Percentiles rank a stretch among this genome's conserved stretches.
Evolutionary conservation across 768 basidiomycete species (phyloP).

Genomic region (Leccinum olivaceopallidum): DNA sequence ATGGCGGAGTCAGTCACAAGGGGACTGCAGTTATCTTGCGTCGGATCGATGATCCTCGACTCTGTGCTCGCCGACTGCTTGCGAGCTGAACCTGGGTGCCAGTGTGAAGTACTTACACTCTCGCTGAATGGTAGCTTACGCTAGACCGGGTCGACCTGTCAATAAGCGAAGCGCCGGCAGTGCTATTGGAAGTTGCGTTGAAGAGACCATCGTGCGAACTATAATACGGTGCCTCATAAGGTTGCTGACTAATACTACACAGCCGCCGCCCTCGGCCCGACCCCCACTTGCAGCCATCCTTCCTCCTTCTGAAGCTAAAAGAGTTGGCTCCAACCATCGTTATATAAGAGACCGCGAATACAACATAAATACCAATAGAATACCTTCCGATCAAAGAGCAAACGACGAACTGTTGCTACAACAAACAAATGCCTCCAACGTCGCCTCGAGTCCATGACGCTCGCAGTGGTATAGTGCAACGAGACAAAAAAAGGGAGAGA

Average conservation of each 20-base stretch:
- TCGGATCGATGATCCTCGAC: background rate
- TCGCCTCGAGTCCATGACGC: constrained; percentile 8
- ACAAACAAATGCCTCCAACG: background rate
- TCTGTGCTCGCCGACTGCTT: too few relatives aligned
- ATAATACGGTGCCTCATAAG: too few relatives aligned
- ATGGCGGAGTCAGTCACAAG: background rate
- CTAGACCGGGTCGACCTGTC: background rate
- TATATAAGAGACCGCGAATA: background rate
- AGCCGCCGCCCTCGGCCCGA: too few relatives aligned
- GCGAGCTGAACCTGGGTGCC: too few relatives aligned
- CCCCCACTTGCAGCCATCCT: too few relatives aligned
- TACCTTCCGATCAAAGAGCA: background rate
- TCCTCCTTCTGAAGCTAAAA: too few relatives aligned
- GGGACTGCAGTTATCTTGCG: background rate
- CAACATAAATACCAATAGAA: background rate
- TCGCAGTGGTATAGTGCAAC: constrained; percentile 6
- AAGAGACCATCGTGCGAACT: too few relatives aligned
- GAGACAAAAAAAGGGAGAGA: background rate
- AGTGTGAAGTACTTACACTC: too few relatives aligned
- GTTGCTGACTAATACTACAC: too few relatives aligned
- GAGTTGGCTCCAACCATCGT: too few relatives aligned
- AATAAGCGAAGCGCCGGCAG: too few relatives aligned
- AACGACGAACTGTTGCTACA: background rate
- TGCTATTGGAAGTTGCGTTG: background rate
- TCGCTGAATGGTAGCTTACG: too few relatives aligned